Evolutionary conservation across 1,139 yeast species (phyloP).

Genomic region (Pneumocystis oryctolagi): DNA sequence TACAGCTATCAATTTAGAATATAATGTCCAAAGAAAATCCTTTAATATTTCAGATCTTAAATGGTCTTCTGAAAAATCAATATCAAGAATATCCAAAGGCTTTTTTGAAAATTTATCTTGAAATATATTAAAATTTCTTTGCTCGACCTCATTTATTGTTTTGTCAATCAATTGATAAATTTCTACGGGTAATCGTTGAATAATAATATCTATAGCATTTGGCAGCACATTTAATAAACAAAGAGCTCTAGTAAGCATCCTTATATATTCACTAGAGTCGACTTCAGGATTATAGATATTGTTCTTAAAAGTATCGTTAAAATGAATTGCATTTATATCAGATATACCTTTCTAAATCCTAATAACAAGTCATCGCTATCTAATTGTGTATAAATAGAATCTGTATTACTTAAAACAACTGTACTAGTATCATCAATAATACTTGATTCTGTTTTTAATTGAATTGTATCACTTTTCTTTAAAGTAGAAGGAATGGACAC

Average conservation of each 20-base stretch:
- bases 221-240: constrained; percentile 49
- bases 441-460: not conserved
- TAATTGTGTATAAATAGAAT: not conserved
- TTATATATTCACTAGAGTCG: constrained; percentile 43
- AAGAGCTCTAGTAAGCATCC: constrained; percentile 42
- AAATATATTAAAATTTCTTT: constrained; percentile 5
- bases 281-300: constrained; percentile 26
- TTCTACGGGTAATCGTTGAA: constrained; percentile 36
- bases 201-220: constrained; percentile 42
- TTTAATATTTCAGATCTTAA: constrained; percentile 4
- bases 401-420: not conserved
- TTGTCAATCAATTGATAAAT: constrained; percentile 41
- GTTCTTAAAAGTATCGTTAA: constrained; percentile 14
- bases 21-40: constrained; percentile 12
- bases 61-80: not conserved
- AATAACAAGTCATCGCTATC: not conserved
- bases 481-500: not conserved
- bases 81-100: not conserved
- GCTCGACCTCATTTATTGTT: constrained; percentile 48
- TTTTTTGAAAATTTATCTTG: not conserved
- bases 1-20: constrained; percentile 10
- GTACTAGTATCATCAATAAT: not conserved
- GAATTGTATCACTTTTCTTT: not conserved
- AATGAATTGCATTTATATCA: constrained; percentile 13
- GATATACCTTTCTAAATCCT: not conserved